Evolutionary conservation across 176 grass and related monocot species (phyloP).

Genomic region (Musa schizocarpa): DNA sequence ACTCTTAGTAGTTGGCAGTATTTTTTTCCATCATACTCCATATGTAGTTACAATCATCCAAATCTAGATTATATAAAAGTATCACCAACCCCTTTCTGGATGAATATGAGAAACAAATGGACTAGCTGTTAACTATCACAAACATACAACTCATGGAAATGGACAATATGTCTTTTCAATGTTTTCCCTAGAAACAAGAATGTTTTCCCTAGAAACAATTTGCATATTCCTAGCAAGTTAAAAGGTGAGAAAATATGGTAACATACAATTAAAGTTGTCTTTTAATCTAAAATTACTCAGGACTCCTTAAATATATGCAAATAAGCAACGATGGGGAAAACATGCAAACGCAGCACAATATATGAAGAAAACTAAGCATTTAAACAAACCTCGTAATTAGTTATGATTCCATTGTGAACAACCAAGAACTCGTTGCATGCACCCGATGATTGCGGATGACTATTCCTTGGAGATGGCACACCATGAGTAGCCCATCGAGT

Average conservation of each 20-base stretch:
- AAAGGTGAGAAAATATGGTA: background rate
- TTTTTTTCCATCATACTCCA: too few species aligned
- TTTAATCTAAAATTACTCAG: background rate
- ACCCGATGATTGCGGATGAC: conserved; percentile 93
- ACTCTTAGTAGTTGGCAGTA: too few species aligned
- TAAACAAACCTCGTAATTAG: conserved; percentile 84
- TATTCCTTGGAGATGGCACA: conserved; percentile 79
- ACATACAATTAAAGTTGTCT: background rate
- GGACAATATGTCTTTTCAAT: background rate
- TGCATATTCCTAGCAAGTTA: background rate
- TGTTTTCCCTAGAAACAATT: background rate
- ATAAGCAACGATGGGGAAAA: too few species aligned
- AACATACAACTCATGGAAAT: background rate
- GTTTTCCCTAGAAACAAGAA: background rate
- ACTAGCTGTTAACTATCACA: background rate
- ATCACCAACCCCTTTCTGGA: too few species aligned
- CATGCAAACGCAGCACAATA: background rate
- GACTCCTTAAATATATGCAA: background rate
- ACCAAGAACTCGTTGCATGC: conserved; percentile 73
- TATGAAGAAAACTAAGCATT: background rate
- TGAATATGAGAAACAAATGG: too few species aligned
- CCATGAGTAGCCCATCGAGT: conserved; percentile 95
- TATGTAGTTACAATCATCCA: too few species aligned
- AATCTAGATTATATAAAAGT: too few species aligned
- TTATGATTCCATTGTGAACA: conserved; percentile 99